Conservation (phyloP, 345 rosid genomes). For the Aquilaria malaccensis region DNA sequence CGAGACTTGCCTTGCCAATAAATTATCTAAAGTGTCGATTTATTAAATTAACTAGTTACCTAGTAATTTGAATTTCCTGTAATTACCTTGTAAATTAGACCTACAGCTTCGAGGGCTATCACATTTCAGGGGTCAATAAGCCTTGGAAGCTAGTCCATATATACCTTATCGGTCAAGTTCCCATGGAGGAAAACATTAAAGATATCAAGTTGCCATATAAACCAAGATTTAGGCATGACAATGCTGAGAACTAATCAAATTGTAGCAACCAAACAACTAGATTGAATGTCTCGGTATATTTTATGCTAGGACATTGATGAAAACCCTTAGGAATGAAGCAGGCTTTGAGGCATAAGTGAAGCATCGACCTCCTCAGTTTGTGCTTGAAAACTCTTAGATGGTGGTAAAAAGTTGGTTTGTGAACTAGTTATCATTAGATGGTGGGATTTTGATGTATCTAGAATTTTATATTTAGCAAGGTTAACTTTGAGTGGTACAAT, state of each 20-base stretch:
- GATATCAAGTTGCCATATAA: neutral
- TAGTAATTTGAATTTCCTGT: no score
- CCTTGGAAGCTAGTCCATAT: neutral
- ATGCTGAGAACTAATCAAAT: neutral
- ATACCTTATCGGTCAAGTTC: neutral
- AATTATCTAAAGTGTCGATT: no score
- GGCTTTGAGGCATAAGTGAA: neutral
- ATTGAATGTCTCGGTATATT: neutral
- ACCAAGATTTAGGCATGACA: neutral
- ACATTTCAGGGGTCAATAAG: neutral
- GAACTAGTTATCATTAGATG: neutral
- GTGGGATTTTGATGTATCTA: no score
- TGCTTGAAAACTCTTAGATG: neutral
- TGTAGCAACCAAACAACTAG: neutral
- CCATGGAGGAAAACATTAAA: neutral
- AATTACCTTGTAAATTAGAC: no score
- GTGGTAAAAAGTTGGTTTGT: neutral
- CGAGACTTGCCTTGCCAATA: no score
- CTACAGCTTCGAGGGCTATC: no score
- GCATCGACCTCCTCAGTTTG: neutral
- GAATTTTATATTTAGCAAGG: no score
- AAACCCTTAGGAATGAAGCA: constrained; percentile 1
- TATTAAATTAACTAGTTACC: no score
- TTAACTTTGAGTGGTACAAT: no score
- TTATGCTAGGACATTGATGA: neutral